Evolutionary conservation across 805 yeast genomes (phyloP).

Genomic region (Sungouiella blattae): DNA sequence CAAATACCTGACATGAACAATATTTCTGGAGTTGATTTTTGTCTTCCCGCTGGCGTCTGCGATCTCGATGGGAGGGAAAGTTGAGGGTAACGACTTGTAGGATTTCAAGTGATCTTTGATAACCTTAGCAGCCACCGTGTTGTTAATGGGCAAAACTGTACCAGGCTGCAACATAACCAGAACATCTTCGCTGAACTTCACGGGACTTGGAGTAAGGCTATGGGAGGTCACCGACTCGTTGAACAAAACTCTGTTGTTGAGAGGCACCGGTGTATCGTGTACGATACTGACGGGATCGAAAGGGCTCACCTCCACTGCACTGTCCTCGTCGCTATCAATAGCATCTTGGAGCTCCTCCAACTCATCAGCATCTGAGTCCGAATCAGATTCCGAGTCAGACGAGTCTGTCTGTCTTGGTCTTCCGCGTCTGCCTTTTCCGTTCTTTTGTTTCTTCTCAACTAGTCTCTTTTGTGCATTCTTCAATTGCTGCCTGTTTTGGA

Average conservation of each 20-base stretch:
- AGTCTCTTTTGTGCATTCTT: conserved; percentile 13
- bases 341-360: conserved; percentile 13
- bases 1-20: conserved; percentile 30
- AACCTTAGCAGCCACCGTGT: conserved; percentile 29
- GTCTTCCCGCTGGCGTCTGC: conserved; percentile 10
- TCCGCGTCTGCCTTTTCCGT: conserved; percentile 3
- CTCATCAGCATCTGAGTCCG: conserved; percentile 11
- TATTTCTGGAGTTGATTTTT: conserved; percentile 26
- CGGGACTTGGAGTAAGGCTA: conserved; percentile 8
- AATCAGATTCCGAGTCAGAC: conserved; percentile 7
- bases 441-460: conserved; percentile 11
- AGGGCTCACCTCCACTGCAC: conserved; percentile 35
- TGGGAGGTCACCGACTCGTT: conserved; percentile 23
- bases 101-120: conserved; percentile 24
- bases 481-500: conserved; percentile 12
- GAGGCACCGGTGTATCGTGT: conserved; percentile 27
- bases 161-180: conserved; percentile 17
- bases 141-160: conserved; percentile 21
- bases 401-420: conserved; percentile 5
- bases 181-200: conserved; percentile 11
- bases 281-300: conserved; percentile 37
- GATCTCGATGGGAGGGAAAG: conserved; percentile 34
- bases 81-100: conserved; percentile 31
- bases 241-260: conserved; percentile 29
- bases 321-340: conserved; percentile 20